These are phyloP conservation scores for Agroathelia rolfsii DNA, from an alignment of 1,284 basidiomycete species.

Conservation along the genomic window DNA sequence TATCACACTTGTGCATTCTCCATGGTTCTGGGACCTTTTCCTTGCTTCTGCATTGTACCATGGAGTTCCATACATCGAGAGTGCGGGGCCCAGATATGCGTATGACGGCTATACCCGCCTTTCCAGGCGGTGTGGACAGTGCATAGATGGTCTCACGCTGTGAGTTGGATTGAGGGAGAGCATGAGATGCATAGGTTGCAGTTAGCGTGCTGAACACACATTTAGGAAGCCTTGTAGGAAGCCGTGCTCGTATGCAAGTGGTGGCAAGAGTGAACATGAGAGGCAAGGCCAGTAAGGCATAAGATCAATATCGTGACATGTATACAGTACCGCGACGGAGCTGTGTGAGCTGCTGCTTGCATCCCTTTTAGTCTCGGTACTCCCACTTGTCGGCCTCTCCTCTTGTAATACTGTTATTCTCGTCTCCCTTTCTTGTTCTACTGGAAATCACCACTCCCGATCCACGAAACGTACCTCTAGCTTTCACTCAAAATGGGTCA, in stretches of 20 bases:
- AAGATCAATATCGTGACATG: slow-evolving; percentile 15
- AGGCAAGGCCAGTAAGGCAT: not conserved
- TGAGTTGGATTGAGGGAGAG: slow-evolving; percentile 37
- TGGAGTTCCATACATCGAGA: slow-evolving; percentile 42
- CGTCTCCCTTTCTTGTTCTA: not conserved
- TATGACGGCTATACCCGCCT: slow-evolving; percentile 73
- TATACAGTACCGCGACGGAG: slow-evolving; percentile 14
- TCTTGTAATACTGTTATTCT: slow-evolving; percentile 1
- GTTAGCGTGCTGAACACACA: no score
- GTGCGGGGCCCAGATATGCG: slow-evolving; percentile 74
- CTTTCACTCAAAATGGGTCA: slow-evolving; percentile 54
- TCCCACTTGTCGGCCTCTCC: slow-evolving; percentile 3
- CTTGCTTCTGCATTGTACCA: slow-evolving; percentile 31
- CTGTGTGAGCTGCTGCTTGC: slow-evolving; percentile 5
- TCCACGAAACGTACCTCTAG: not conserved
- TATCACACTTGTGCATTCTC: slow-evolving; percentile 58
- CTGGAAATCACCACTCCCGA: not conserved
- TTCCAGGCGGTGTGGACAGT: slow-evolving; percentile 75
- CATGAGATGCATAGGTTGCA: no score
- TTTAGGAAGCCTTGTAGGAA: no score
- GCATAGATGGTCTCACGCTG: slow-evolving; percentile 76
- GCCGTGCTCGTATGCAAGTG: no score
- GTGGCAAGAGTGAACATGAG: no score
- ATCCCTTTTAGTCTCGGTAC: slow-evolving; percentile 2
- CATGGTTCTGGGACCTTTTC: slow-evolving; percentile 36